Evolutionary conservation across 2,329 filamentous ascomycete species (phyloP), one percentile per base, ranked within the genome.

Genomic region (Colletotrichum phormii): DNA sequence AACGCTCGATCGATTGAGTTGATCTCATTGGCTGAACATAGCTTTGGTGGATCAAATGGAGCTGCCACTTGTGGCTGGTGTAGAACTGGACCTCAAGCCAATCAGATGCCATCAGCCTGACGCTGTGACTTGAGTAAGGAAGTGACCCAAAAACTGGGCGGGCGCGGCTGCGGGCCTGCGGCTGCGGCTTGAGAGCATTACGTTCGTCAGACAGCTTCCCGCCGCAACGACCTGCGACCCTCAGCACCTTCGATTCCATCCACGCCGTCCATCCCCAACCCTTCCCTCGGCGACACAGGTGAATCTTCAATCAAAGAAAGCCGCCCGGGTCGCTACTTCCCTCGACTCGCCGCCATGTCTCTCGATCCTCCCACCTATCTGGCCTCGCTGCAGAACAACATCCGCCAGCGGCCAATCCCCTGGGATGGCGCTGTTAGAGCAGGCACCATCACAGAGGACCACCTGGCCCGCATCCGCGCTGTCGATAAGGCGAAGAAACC

Each of bases 341-440:
- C 59, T 42, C 64, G 31, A 59, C 29, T 26, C 42, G 60, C 64
- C 78, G 78, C 64, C 78, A 98, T 98, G 95, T 96, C 95, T 82
- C 90, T 97, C 83, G 95, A 98, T 82, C 93, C 95, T 77, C 95
- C 95, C 72, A 94, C 94, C 72, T 98, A 98, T 84, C 91, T 91
- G 71, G 85, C 86, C 81, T 96, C 95, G 77, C 89, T 98, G 77
- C 95, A 98, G 87, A 97, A 94, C 90, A 98, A 98, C 88, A 98
- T 98, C 82, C 94, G 97, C 81, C 93, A 94, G 81, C 91, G 97
- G 77, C 95, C 95, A 76, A 98, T 99, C 84, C 95, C 96, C 71
- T 99, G 97, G 97, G 96, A 98, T 84, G 96, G 96, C 79, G 95
- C 96, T 79, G 95, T 97, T 77, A 91, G 97, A 83, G 95, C 95